Evolutionary conservation across 1,139 yeast species (phyloP).

Genomic region (Yarrowia galli): DNA sequence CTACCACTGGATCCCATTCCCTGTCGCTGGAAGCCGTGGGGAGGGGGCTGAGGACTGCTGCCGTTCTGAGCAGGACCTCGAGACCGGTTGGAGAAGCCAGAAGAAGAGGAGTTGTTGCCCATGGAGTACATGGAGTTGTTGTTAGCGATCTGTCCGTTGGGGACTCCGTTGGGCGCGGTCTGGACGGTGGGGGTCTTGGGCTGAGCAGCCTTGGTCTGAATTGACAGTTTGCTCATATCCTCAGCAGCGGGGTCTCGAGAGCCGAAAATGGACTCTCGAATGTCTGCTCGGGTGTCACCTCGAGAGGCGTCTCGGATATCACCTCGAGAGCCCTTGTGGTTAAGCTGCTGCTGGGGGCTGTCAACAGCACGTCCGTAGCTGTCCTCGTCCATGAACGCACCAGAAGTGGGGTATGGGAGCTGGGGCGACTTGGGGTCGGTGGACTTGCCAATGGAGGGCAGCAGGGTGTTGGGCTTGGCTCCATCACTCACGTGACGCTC

Average conservation of each 20-base stretch:
- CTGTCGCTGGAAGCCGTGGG: constrained; percentile 35
- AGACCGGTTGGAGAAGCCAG: constrained; percentile 22
- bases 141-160: constrained; percentile 15
- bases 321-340: constrained; percentile 39
- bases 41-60: constrained; percentile 24
- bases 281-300: constrained; percentile 38
- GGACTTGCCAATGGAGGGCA: constrained; percentile 35
- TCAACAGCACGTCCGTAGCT: constrained; percentile 25
- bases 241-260: constrained; percentile 43
- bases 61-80: constrained; percentile 19
- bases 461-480: constrained; percentile 35
- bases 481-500: constrained; percentile 21
- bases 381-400: constrained; percentile 15
- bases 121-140: constrained; percentile 13
- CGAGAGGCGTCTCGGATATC: constrained; percentile 41
- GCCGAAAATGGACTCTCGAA: constrained; percentile 44
- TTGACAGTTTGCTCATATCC: constrained; percentile 31
- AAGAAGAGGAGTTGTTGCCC: constrained; percentile 21
- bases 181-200: constrained; percentile 4
- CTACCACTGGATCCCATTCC: constrained; percentile 21
- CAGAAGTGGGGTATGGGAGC: constrained; percentile 20
- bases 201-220: constrained; percentile 23
- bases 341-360: constrained; percentile 4
- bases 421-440: constrained; percentile 37
- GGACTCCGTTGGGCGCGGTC: constrained; percentile 1